Conservation (phyloP, 2,329 filamentous ascomycete species). For the Chaetomium sp. region DNA sequence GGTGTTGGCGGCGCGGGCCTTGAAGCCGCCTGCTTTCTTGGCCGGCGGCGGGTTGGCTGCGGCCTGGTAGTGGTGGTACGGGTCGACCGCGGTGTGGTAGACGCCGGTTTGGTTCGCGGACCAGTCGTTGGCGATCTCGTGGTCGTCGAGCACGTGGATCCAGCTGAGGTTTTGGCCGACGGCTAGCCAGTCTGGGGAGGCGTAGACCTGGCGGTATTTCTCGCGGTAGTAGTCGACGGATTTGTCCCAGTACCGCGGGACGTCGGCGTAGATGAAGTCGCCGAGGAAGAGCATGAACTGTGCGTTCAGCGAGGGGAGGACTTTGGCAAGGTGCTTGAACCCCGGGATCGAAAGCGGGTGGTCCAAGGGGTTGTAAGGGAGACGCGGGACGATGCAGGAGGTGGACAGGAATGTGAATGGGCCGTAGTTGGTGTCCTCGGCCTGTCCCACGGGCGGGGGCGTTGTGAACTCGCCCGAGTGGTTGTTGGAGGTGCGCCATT, state of each 20-base stretch:
- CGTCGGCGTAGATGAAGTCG: constrained; percentile 87
- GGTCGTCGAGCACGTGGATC: constrained; percentile 95
- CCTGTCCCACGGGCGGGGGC: constrained; percentile 62
- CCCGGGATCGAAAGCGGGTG: constrained; percentile 79
- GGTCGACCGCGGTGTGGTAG: constrained; percentile 72
- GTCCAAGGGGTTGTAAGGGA: constrained; percentile 80
- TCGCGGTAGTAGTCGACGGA: constrained; percentile 71
- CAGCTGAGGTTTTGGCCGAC: constrained; percentile 79
- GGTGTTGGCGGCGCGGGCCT: constrained; percentile 39
- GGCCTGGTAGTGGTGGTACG: constrained; percentile 81
- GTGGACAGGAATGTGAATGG: constrained; percentile 87
- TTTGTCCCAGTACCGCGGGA: constrained; percentile 71
- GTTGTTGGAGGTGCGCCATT: constrained; percentile 82
- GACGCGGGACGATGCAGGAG: constrained; percentile 85
- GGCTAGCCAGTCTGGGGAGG: constrained; percentile 81
- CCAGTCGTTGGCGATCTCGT: constrained; percentile 96
- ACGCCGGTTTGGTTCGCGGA: constrained; percentile 72
- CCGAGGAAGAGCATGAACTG: constrained; percentile 79
- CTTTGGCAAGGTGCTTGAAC: constrained; percentile 66
- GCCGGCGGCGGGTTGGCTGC: constrained; percentile 72
- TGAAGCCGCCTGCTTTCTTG: constrained; percentile 38
- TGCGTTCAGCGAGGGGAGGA: constrained; percentile 63
- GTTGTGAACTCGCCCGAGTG: constrained; percentile 76
- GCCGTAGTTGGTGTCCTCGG: constrained; percentile 53
- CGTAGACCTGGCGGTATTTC: constrained; percentile 93